Evolutionary conservation across 805 yeast species (phyloP).

Genomic region (Candida taoyuanica): DNA sequence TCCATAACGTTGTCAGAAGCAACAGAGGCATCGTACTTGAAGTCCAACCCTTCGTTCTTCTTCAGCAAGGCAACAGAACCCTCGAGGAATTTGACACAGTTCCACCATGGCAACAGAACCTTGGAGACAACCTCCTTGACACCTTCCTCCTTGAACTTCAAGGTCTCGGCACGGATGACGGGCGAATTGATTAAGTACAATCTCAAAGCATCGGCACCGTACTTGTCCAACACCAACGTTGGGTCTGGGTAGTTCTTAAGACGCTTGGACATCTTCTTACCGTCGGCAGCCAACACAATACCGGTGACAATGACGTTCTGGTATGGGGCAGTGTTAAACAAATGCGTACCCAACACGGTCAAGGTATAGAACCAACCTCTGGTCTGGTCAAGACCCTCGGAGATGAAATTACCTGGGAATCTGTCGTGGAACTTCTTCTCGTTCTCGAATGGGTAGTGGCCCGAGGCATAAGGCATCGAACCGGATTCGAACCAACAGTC

Average conservation of each 20-base stretch:
- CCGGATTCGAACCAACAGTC: constrained; percentile 99
- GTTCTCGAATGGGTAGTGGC: constrained; percentile 94
- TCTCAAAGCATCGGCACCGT: constrained; percentile 98
- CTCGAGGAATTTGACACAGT: constrained; percentile 92
- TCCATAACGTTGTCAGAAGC: constrained; percentile 90
- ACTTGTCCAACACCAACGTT: constrained; percentile 66
- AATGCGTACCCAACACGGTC: constrained; percentile 91
- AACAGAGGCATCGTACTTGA: constrained; percentile 62
- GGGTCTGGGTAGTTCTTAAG: constrained; percentile 98
- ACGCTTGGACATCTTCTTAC: constrained; percentile 98
- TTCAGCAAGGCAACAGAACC: constrained; percentile 84
- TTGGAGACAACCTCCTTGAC: constrained; percentile 96
- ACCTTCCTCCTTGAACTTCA: constrained; percentile 98
- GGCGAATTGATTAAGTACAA: constrained; percentile 96
- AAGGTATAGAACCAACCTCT: constrained; percentile 99
- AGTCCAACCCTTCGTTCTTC: constrained; percentile 68
- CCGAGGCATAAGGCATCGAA: constrained; percentile 96
- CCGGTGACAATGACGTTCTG: constrained; percentile 94
- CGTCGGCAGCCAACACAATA: constrained; percentile 95
- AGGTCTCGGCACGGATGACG: constrained; percentile 91
- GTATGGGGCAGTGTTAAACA: constrained; percentile 90
- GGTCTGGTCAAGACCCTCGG: constrained; percentile 99
- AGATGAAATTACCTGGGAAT: constrained; percentile 96
- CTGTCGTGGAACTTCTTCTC: constrained; percentile 61
- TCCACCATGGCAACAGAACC: constrained; percentile 98